Evolutionary conservation across 2,329 filamentous ascomycete species (phyloP), one percentile per base, ranked within the genome.

Genomic region (Verticillium nubilum): DNA sequence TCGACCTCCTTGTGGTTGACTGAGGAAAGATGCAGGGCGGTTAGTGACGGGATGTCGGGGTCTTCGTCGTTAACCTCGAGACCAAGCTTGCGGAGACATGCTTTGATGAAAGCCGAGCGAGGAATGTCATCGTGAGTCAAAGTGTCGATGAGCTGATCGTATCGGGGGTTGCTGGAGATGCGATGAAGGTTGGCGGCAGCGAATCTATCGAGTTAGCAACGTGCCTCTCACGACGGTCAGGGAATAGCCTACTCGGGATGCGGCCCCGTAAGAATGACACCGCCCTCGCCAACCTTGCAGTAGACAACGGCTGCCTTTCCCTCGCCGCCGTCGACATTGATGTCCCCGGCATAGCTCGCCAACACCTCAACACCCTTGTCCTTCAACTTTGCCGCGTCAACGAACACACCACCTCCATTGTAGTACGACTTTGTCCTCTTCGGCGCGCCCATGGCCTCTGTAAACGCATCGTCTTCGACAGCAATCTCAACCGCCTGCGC

Each of bases 321-420:
- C 50, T 84, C 78, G 0, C 91, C 92, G 0, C 88, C 82, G 58
- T 96, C 88, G 3, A 97, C 90, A 65, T 89, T 85, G 13, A 96
- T 73, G 15, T 88, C 78, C 35, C 92, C 88, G 0, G 81, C 81
- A 70, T 95, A 99, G 60, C 82, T 89, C 1, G 94, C 95, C 26
- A 99, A 77, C 6, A 97, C 82, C 72, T 97, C 86, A 0, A 97
- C 85, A 1, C 88, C 89, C 63, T 81, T 76, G 29, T 83, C 80
- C 59, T 79, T 76, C 59, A 85, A 79, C 52, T 81, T 84, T 3
- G 82, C 80, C 1, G 90, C 88, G 74, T 95, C 88, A 1, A 97
- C 91, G 76, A 98, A 99, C 1, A 96, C 86, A 3, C 95, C 93
- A 1, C 95, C 95, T 1, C 95, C 95, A 67, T 99, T 99, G 73